Evolutionary conservation across 805 yeast genomes (phyloP).

Genomic region (Pichia rugopelliculosa): DNA sequence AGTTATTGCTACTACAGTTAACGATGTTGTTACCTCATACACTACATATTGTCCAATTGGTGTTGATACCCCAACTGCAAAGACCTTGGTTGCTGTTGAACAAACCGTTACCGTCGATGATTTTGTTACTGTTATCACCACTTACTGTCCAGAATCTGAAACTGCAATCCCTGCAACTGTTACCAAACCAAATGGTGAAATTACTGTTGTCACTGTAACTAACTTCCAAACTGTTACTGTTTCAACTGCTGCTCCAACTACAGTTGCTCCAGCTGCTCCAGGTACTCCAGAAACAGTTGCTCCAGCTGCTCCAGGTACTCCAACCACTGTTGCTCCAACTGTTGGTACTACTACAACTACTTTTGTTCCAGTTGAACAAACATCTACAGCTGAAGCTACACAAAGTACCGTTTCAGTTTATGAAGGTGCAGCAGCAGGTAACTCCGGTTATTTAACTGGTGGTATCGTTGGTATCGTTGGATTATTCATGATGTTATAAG

Average conservation of each 20-base stretch:
- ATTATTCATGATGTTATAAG: constrained; percentile 5
- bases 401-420: constrained; percentile 9
- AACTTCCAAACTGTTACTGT: not conserved
- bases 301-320: constrained; percentile 1
- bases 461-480: constrained; percentile 5
- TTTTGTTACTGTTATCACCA: constrained; percentile 1
- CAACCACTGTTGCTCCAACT: not conserved
- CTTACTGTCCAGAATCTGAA: constrained; percentile 1
- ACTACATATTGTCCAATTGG: constrained; percentile 19
- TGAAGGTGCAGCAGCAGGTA: constrained; percentile 13
- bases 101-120: not conserved
- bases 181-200: not conserved
- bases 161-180: not conserved
- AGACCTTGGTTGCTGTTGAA: not conserved
- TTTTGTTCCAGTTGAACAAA: not conserved
- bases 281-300: not conserved
- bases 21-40: constrained; percentile 15
- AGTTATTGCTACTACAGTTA: constrained; percentile 19
- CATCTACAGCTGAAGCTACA: constrained; percentile 5
- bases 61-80: not conserved
- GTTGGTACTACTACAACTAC: constrained; percentile 1
- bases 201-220: constrained; percentile 1
- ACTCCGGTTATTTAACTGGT: constrained; percentile 11
- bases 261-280: constrained; percentile 1
- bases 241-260: not conserved